Evolutionary conservation across 371 early-diverging fungal species (phyloP), one percentile per base, ranked within the genome.

Genomic region (Cokeromyces recurvatus): DNA sequence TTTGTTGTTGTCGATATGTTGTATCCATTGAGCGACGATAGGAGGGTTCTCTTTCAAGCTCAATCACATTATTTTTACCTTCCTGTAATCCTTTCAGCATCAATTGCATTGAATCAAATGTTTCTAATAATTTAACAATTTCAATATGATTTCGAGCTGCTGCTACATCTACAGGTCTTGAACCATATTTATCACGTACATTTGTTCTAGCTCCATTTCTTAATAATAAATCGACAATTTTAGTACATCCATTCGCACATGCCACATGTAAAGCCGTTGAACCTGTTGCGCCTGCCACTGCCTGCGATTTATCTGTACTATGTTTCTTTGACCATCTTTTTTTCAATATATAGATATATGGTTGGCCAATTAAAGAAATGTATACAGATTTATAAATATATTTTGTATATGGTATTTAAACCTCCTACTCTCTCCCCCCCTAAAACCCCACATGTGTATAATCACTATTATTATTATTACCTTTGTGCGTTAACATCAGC

Each of bases 211-310:
- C 88, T 25, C 81, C 81, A 43, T 81, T 74, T 24, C 74, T 62
- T 38, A 88, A 59, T 36, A 88, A 65, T 14, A 78, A 58, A 39
- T 82, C 82, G 0, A 81, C 79, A 22, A 81, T 75, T 27, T 68
- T 66, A 2, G 66, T 48, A 51, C 79, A 81, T 12, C 82, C 81
- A 48, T 85, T 85, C 10, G 88, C 88, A 42, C 83, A 82, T 3
- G 88, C 88, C 66, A 84, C 84, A 53, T 88, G 88, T 17, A 88
- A 52, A 11, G 88, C 82, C 2, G 88, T 86, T 15, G 83, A 83
- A 8, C 86, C 86, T 43, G 72, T 80, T 12, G 61, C 61, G 9
- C 61, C 61, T 14, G 57, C 52, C 15, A 56, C 61, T 31, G 61
- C 61, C 23, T 60, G 56, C 0, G 61, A 60, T 36, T 60, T 60